Evolutionary conservation across 169 alveolate species (phyloP).

Genomic region (Plasmodium blacklocki): DNA sequence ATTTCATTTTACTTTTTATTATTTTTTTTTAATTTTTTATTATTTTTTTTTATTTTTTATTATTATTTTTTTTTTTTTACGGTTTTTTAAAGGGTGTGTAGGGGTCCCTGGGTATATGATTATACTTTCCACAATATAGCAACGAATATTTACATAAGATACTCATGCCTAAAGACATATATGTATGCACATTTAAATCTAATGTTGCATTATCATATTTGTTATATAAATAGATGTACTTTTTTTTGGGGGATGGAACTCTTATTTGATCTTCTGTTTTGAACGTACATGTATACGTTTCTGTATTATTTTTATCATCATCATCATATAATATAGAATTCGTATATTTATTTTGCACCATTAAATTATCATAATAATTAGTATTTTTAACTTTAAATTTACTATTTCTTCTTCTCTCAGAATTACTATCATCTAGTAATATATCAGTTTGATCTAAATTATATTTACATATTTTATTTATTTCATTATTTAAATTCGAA

Average conservation of each 20-base stretch:
- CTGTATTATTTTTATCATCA: slow-evolving; percentile 5
- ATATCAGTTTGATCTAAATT: slow-evolving; percentile 19
- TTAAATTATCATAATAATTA: slow-evolving; percentile 2
- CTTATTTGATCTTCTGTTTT: slow-evolving; percentile 49
- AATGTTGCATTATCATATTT: slow-evolving; percentile 7
- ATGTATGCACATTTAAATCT: slow-evolving; percentile 29
- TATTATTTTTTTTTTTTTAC: slow-evolving; percentile 13
- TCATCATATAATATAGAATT: neutral
- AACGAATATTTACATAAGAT: slow-evolving; percentile 33
- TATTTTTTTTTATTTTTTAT: neutral
- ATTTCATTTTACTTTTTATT: neutral
- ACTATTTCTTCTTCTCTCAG: neutral
- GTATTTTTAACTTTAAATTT: slow-evolving; percentile 23
- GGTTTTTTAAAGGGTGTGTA: slow-evolving; percentile 49
- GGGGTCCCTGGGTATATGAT: slow-evolving; percentile 54
- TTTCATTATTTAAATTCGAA: slow-evolving; percentile 17
- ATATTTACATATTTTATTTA: slow-evolving; percentile 27
- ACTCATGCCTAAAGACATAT: slow-evolving; percentile 72
- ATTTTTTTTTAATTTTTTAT: neutral
- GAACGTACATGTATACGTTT: slow-evolving; percentile 32
- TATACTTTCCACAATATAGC: slow-evolving; percentile 46
- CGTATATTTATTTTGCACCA: slow-evolving; percentile 1
- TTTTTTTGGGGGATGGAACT: slow-evolving; percentile 34
- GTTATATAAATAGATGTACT: slow-evolving; percentile 30
- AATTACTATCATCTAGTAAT: neutral